phyloP scores from a whole-genome alignment of 805 yeast species.

The Scheffersomyces ergatensis region DNA sequence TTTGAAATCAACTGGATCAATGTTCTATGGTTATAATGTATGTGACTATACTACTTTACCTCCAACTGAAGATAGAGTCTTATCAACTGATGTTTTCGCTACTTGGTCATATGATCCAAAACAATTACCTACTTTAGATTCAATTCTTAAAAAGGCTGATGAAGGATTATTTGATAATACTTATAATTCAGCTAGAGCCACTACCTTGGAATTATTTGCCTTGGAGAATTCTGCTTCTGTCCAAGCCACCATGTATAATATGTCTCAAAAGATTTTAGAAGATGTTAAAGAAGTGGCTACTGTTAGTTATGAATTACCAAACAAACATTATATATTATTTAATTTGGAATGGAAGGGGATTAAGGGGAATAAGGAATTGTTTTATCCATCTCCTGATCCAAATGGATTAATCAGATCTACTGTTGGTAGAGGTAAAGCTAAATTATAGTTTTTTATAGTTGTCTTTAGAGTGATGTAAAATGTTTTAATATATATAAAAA shows the following conservation, averaged over 20 bases:
- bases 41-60: conserved; percentile 87
- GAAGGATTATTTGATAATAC: conserved; percentile 64
- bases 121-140: conserved; percentile 48
- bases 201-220: conserved; percentile 78
- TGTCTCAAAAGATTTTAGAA: conserved; percentile 71
- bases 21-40: conserved; percentile 81
- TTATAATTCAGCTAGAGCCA: conserved; percentile 58
- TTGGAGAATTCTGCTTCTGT: conserved; percentile 89
- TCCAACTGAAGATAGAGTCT: conserved; percentile 80
- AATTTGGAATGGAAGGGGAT: conserved; percentile 85
- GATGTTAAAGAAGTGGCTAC: conserved; percentile 53
- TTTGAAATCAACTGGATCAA: conserved; percentile 87
- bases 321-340: conserved; percentile 84
- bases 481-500: too few species aligned
- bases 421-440: conserved; percentile 61
- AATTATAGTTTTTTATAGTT: conserved; percentile 33
- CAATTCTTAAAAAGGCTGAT: conserved; percentile 51
- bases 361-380: conserved; percentile 75
- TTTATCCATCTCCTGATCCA: conserved; percentile 90
- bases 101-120: conserved; percentile 62
- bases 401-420: conserved; percentile 88
- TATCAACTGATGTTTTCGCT: conserved; percentile 83
- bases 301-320: conserved; percentile 79
- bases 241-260: conserved; percentile 95
- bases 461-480: too few species aligned